A percentile compares a stretch with the other conserved stretches of the same genome.
These are phyloP conservation scores for Ceriops decandra DNA, from an alignment of 345 rosid species.

Conservation along the genomic window DNA sequence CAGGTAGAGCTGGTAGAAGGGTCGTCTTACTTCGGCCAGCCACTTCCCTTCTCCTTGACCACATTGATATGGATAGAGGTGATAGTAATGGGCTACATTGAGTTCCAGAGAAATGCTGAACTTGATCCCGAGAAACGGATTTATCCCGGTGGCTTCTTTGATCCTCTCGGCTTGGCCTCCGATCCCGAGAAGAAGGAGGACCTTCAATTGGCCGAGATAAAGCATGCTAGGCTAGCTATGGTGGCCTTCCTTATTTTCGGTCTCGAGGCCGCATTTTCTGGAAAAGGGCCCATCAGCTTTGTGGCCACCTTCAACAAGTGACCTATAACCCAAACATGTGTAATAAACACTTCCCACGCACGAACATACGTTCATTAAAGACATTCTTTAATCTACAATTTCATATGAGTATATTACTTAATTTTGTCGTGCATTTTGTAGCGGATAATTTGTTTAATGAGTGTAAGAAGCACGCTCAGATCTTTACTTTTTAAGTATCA, in stretches of 20 bases:
- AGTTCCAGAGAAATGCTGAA: conserved; percentile 62
- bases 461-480: too few species aligned
- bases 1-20: conserved; percentile 92
- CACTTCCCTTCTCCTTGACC: conserved; percentile 73
- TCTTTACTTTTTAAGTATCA: too few species aligned
- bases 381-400: neutral
- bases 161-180: conserved; percentile 67
- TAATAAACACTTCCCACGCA: neutral
- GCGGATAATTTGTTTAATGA: too few species aligned
- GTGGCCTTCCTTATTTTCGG: conserved; percentile 75
- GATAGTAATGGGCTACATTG: conserved; percentile 57
- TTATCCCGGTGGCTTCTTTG: conserved; percentile 84
- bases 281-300: conserved; percentile 83
- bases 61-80: conserved; percentile 85
- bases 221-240: conserved; percentile 86
- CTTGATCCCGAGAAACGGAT: conserved; percentile 74
- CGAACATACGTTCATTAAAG: neutral
- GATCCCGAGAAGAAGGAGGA: conserved; percentile 66
- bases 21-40: conserved; percentile 84
- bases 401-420: neutral
- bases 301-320: conserved; percentile 56
- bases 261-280: conserved; percentile 66
- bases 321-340: neutral
- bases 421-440: too few species aligned
- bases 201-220: conserved; percentile 77